Conservation (phyloP, 2,329 filamentous ascomycete genomes). For the Parafenestella ontariensis region DNA sequence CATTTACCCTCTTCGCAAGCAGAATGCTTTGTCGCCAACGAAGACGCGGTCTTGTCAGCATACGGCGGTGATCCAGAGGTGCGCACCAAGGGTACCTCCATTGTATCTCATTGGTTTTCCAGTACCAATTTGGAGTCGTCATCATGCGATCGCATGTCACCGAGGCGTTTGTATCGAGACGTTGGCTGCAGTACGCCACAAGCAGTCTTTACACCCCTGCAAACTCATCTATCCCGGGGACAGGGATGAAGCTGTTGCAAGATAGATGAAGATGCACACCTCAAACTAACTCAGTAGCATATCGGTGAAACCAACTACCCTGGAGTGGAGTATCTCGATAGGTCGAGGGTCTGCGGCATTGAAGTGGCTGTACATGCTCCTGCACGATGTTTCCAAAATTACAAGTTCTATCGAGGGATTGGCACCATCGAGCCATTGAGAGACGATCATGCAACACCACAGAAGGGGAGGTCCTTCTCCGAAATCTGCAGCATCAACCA, state of each 20-base stretch:
- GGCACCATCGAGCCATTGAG: background rate
- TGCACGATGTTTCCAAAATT: background rate
- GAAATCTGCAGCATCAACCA: background rate
- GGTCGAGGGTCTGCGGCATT: background rate
- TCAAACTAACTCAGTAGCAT: background rate
- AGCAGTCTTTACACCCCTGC: background rate
- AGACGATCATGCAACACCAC: background rate
- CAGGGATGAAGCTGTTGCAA: background rate
- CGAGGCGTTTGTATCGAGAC: background rate
- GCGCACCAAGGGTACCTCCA: background rate
- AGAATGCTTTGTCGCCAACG: background rate
- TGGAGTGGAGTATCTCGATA: background rate
- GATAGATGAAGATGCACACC: background rate
- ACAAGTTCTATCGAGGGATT: background rate
- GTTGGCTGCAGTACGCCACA: background rate
- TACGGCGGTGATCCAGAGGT: background rate
- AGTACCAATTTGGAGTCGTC: background rate
- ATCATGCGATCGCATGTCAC: slow-evolving; percentile 8
- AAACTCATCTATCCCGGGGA: background rate
- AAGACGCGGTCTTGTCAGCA: slow-evolving; percentile 6
- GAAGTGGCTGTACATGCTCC: background rate
- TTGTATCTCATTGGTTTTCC: slow-evolving; percentile 4
- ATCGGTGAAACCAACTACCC: background rate
- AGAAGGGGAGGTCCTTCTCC: background rate
- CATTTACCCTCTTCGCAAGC: background rate